Conservation (phyloP, 345 rosid species). For the Syzygium aqueum region DNA sequence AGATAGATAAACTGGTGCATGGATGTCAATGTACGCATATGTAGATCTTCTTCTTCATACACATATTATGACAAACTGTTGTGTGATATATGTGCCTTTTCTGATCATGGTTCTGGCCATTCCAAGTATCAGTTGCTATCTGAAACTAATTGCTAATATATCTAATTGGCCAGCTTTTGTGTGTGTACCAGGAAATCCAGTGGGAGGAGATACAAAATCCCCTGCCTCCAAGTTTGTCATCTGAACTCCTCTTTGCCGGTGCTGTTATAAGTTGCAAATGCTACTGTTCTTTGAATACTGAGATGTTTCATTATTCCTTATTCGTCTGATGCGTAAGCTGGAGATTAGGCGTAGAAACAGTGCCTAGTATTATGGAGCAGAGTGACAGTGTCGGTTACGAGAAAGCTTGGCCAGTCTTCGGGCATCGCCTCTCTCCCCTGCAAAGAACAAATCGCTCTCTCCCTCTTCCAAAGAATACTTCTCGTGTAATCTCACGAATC, state of each 20-base stretch:
- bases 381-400: background rate
- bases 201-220: constrained; percentile 11
- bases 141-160: background rate
- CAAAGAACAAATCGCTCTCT: background rate
- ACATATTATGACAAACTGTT: background rate
- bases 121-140: background rate
- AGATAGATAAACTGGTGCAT: background rate
- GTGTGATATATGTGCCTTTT: background rate
- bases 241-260: background rate
- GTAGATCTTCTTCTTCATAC: background rate
- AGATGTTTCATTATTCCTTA: background rate
- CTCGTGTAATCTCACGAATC: background rate
- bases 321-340: background rate
- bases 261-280: background rate
- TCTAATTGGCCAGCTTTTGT: background rate
- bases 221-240: constrained; percentile 17
- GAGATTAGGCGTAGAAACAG: background rate
- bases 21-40: background rate
- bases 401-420: background rate
- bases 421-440: background rate
- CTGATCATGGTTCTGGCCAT: background rate
- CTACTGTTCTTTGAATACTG: background rate
- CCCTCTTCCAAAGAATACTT: background rate
- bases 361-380: background rate
- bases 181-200: constrained; percentile 16